phyloP scores from a whole-genome alignment of 805 yeast genomes.

The Ascoidea asiatica region DNA sequence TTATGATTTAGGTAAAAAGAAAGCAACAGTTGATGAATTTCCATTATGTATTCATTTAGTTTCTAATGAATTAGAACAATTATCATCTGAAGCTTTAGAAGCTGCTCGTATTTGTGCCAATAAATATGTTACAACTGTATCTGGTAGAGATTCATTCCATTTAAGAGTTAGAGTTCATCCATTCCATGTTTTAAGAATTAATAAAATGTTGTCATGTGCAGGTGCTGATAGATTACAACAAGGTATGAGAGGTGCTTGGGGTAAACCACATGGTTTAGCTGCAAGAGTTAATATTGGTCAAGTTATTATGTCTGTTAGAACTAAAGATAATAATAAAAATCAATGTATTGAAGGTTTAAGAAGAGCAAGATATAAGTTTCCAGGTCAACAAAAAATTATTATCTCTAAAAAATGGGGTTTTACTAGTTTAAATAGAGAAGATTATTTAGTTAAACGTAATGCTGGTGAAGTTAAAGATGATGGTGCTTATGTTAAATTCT shows the following conservation, averaged over 20 bases:
- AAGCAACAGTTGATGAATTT: slow-evolving; percentile 98
- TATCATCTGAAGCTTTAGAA: slow-evolving; percentile 98
- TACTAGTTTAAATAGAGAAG: slow-evolving; percentile 98
- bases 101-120: slow-evolving; percentile 99
- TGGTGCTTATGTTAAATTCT: slow-evolving; percentile 99
- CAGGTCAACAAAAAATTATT: slow-evolving; percentile 99
- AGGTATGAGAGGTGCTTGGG: slow-evolving; percentile 99
- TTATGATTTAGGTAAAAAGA: slow-evolving; percentile 99
- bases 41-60: slow-evolving; percentile 99
- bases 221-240: slow-evolving; percentile 99
- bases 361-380: slow-evolving; percentile 99
- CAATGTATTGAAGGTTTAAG: slow-evolving; percentile 98
- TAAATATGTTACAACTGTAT: slow-evolving; percentile 95
- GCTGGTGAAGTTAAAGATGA: slow-evolving; percentile 98
- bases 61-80: slow-evolving; percentile 98
- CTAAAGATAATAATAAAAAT: slow-evolving; percentile 95
- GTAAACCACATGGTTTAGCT: slow-evolving; percentile 99
- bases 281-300: slow-evolving; percentile 99
- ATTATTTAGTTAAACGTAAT: slow-evolving; percentile 86
- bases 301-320: slow-evolving; percentile 94
- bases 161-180: slow-evolving; percentile 99
- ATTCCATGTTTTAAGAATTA: slow-evolving; percentile 99
- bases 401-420: slow-evolving; percentile 99
- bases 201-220: slow-evolving; percentile 99
- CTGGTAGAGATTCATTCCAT: slow-evolving; percentile 99